These are phyloP conservation scores for Ceratorhiza oryzae-sativae DNA, from an alignment of 1,284 basidiomycete species.

Conservation along the genomic window DNA sequence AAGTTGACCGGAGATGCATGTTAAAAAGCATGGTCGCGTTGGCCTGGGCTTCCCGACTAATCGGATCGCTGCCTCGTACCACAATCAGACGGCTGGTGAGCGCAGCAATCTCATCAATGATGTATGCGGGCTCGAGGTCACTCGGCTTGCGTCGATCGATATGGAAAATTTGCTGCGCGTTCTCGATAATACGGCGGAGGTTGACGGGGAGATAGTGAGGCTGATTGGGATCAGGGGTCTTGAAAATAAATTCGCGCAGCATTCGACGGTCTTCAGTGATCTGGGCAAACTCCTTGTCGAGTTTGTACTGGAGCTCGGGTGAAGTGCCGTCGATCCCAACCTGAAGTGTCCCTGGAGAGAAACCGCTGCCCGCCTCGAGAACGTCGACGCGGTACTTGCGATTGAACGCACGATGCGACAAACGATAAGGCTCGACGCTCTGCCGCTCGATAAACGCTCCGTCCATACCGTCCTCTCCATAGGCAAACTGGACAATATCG, in stretches of 20 bases:
- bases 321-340: conserved; percentile 95
- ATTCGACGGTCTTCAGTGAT: conserved; percentile 77
- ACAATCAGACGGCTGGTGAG: conserved; percentile 78
- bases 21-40: conserved; percentile 94
- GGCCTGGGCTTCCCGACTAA: conserved; percentile 79
- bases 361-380: conserved; percentile 63
- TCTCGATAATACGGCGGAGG: conserved; percentile 92
- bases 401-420: conserved; percentile 87
- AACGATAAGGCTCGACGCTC: conserved; percentile 85
- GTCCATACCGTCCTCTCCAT: conserved; percentile 99
- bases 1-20: conserved; percentile 89
- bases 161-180: conserved; percentile 96
- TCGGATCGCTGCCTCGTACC: conserved; percentile 82
- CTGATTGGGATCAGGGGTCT: conserved; percentile 71
- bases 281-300: conserved; percentile 89
- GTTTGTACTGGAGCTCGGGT: conserved; percentile 83
- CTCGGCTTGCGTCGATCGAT: conserved; percentile 93
- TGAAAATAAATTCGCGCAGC: conserved; percentile 87
- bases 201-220: conserved; percentile 92
- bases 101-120: conserved; percentile 80
- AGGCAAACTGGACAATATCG: conserved; percentile 95
- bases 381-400: conserved; percentile 93
- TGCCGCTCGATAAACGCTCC: conserved; percentile 98
- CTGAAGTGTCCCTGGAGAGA: conserved; percentile 82
- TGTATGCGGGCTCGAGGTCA: conserved; percentile 88